Evolutionary conservation across 306 rosid species (phyloP).

Genomic region (Cicer chorassanicum): DNA sequence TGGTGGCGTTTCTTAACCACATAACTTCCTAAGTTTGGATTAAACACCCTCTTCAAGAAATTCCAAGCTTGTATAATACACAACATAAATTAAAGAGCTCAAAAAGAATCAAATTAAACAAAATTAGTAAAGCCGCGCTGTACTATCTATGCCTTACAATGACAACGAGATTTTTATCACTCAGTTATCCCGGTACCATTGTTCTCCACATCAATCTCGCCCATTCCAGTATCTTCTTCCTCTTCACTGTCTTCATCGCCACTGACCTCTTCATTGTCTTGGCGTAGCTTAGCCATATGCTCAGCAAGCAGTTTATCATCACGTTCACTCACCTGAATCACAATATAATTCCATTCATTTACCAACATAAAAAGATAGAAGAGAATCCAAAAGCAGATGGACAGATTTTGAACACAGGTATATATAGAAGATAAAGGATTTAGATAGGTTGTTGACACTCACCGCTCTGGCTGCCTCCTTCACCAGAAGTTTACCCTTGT

Average conservation of each 20-base stretch:
- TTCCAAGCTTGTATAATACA: conserved; percentile 49
- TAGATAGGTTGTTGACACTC: conserved; percentile 52
- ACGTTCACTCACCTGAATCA: conserved; percentile 82
- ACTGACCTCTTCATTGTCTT: conserved; percentile 76
- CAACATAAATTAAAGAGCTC: conserved; percentile 42
- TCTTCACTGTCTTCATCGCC: conserved; percentile 92
- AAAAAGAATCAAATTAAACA: conserved; percentile 23
- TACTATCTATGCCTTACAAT: conserved; percentile 41
- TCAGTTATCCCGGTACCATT: conserved; percentile 65
- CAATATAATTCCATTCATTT: conserved; percentile 1
- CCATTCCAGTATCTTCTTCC: conserved; percentile 97
- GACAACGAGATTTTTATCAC: conserved; percentile 48
- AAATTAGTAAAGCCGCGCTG: conserved; percentile 33
- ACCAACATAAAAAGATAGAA: not conserved
- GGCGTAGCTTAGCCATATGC: conserved; percentile 82
- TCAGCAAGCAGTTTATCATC: conserved; percentile 88
- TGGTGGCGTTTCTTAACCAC: not conserved
- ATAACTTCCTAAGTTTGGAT: not conserved
- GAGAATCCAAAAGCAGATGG: conserved; percentile 34
- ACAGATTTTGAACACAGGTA: not conserved
- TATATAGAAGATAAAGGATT: not conserved
- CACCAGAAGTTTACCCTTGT: conserved; percentile 86
- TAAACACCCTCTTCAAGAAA: not conserved
- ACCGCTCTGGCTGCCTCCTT: conserved; percentile 95
- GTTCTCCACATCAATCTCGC: conserved; percentile 85